Evolutionary conservation across 2,329 filamentous ascomycete species (phyloP).

Genomic region (Fusarium devonianum): DNA sequence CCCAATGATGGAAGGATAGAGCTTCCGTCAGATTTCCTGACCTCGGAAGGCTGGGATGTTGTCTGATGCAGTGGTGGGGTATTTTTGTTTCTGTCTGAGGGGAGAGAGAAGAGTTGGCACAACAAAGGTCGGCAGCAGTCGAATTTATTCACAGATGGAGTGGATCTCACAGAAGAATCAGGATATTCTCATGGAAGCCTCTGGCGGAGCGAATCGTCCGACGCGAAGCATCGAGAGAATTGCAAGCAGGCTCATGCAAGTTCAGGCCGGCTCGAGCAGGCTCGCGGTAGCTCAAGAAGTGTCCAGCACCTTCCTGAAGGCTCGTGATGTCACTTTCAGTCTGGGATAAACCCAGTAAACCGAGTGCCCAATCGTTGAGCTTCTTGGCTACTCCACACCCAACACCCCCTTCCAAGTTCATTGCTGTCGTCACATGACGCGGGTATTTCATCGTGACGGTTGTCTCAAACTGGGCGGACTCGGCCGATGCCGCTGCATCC

Average conservation of each 20-base stretch:
- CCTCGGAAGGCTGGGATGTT: conserved; percentile 38
- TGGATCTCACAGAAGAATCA: conserved; percentile 35
- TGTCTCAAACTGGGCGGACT: too few relatives aligned
- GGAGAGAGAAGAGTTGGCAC: conserved; percentile 19
- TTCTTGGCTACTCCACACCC: too few relatives aligned
- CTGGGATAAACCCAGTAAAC: conserved; percentile 8
- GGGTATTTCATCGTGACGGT: too few relatives aligned
- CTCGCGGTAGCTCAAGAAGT: conserved; percentile 41
- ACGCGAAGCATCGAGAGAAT: conserved; percentile 37
- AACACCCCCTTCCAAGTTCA: too few relatives aligned
- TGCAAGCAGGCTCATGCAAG: conserved; percentile 6
- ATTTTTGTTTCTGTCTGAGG: conserved; percentile 18
- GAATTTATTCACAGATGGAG: conserved; percentile 39
- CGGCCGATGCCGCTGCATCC: too few relatives aligned
- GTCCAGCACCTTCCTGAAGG: conserved; percentile 42
- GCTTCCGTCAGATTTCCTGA: conserved; percentile 33
- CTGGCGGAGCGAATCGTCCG: conserved; percentile 23
- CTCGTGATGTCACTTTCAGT: conserved; percentile 47
- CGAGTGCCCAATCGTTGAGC: too few relatives aligned
- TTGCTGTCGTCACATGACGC: background rate
- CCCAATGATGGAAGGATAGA: conserved; percentile 22
- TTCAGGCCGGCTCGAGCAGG: conserved; percentile 37
- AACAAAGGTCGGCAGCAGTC: conserved; percentile 12
- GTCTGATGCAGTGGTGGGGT: conserved; percentile 23
- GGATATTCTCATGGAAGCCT: conserved; percentile 18